Conservation (phyloP, 179 eudicot species). For the Vitellaria paradoxa region DNA sequence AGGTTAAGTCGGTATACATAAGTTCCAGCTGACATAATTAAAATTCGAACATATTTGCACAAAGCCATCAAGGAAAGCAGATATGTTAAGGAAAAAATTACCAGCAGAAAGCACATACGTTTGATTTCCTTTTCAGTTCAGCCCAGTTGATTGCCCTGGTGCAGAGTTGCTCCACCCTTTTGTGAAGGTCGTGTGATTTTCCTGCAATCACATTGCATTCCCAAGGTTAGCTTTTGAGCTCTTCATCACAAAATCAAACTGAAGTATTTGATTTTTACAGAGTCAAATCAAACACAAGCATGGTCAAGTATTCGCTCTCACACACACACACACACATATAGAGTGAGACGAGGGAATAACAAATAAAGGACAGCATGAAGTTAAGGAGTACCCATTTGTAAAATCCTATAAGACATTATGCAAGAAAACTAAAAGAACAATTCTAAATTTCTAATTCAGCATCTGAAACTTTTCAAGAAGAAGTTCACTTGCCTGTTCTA, state of each 20-base stretch:
- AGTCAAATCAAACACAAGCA: no score
- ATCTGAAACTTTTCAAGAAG: not conserved
- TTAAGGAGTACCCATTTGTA: no score
- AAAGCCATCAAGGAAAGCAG: not conserved
- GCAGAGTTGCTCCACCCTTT: constrained; percentile 97
- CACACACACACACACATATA: no score
- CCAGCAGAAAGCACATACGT: constrained; percentile 42
- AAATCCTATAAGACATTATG: no score
- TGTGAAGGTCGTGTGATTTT: constrained; percentile 99
- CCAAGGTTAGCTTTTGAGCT: no score
- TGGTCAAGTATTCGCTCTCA: no score
- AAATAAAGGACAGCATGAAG: no score
- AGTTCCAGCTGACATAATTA: not conserved
- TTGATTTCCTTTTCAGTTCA: constrained; percentile 77
- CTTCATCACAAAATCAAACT: not conserved
- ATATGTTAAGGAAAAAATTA: not conserved
- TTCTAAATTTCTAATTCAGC: no score
- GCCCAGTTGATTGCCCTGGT: constrained; percentile 97
- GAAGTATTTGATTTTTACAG: no score
- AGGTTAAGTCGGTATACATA: no score
- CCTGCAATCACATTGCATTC: constrained; percentile 45
- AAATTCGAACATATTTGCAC: not conserved
- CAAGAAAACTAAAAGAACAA: no score
- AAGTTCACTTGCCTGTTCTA: constrained; percentile 66
- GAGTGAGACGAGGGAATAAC: no score